Percentiles rank a stretch among this genome's conserved stretches.
These are phyloP conservation scores for Amphicarpaea edgeworthii DNA, from an alignment of 306 rosid genomes.

Conservation along the genomic window DNA sequence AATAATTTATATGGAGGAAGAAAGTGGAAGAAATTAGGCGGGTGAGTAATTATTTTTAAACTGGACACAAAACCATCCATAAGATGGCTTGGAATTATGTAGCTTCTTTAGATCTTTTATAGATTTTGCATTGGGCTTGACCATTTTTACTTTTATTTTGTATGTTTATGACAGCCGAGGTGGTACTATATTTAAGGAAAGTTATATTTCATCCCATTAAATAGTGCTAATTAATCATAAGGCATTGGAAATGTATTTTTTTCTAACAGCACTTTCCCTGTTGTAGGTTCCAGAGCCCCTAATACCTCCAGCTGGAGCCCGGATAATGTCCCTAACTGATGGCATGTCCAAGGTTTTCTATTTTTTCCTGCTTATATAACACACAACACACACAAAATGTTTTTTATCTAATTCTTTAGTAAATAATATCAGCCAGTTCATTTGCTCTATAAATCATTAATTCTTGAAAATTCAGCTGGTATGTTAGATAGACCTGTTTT, in stretches of 20 bases:
- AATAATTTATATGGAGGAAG: conserved; percentile 92
- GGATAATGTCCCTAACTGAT: conserved; percentile 94
- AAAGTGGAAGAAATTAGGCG: conserved; percentile 98
- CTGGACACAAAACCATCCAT: conserved; percentile 21
- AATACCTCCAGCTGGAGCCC: conserved; percentile 94
- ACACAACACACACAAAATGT: not conserved
- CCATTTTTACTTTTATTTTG: conserved; percentile 39
- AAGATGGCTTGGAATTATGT: conserved; percentile 29
- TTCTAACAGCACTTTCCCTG: conserved; percentile 39
- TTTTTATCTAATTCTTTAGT: conserved; percentile 12
- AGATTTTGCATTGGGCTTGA: conserved; percentile 41
- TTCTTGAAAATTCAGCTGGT: conserved; percentile 29
- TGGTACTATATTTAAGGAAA: conserved; percentile 85
- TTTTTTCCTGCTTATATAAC: not conserved
- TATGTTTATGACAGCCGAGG: conserved; percentile 77
- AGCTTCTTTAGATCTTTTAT: conserved; percentile 31
- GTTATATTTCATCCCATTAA: conserved; percentile 45
- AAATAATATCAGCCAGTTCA: conserved; percentile 19
- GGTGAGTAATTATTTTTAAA: conserved; percentile 62
- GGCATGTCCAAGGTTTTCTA: conserved; percentile 85
- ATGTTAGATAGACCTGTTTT: conserved; percentile 28
- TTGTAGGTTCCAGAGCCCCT: conserved; percentile 96
- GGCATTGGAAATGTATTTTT: conserved; percentile 32
- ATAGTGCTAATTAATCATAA: conserved; percentile 36
- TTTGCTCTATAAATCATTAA: conserved; percentile 20